Percentiles rank a stretch among this genome's conserved stretches.
These are phyloP conservation scores for Lachnellula arida DNA, from an alignment of 2,329 filamentous ascomycete genomes.

Conservation along the genomic window DNA sequence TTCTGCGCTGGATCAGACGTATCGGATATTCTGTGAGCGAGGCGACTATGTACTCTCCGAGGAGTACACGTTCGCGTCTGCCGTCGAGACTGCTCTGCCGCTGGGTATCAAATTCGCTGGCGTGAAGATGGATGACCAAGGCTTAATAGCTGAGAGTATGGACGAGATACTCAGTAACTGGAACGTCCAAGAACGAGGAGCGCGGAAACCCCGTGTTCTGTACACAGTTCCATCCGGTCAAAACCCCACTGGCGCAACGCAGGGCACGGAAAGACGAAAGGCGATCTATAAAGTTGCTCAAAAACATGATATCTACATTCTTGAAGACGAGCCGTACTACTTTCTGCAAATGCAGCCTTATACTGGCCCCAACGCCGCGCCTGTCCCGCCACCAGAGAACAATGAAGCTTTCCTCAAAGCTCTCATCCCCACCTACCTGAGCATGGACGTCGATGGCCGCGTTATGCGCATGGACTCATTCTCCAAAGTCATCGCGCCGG, in stretches of 20 bases:
- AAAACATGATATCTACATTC: conserved; percentile 66
- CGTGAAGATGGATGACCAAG: conserved; percentile 62
- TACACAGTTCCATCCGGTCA: conserved; percentile 72
- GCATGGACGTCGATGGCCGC: conserved; percentile 79
- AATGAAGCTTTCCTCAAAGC: conserved; percentile 69
- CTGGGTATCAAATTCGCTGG: conserved; percentile 57
- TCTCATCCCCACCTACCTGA: conserved; percentile 71
- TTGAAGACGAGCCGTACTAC: conserved; percentile 74
- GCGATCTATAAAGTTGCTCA: conserved; percentile 62
- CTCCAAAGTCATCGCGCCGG: conserved; percentile 84
- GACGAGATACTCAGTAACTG: conserved; percentile 61
- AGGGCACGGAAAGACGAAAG: conserved; percentile 51
- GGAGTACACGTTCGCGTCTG: conserved; percentile 81
- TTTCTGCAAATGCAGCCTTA: conserved; percentile 64
- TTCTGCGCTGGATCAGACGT: conserved; percentile 73
- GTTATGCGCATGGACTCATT: conserved; percentile 91
- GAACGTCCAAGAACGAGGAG: conserved; percentile 52
- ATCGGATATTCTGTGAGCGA: conserved; percentile 75
- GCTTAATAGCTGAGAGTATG: conserved; percentile 56
- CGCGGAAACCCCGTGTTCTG: conserved; percentile 60
- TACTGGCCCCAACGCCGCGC: conserved; percentile 40
- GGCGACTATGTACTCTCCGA: conserved; percentile 80
- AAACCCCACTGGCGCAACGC: conserved; percentile 72
- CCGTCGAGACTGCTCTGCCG: conserved; percentile 60
- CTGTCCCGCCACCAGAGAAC: conserved; percentile 50